These are phyloP conservation scores for Nepenthes mirabilis DNA, from an alignment of 148 eudicot genomes.

Conservation along the genomic window DNA sequence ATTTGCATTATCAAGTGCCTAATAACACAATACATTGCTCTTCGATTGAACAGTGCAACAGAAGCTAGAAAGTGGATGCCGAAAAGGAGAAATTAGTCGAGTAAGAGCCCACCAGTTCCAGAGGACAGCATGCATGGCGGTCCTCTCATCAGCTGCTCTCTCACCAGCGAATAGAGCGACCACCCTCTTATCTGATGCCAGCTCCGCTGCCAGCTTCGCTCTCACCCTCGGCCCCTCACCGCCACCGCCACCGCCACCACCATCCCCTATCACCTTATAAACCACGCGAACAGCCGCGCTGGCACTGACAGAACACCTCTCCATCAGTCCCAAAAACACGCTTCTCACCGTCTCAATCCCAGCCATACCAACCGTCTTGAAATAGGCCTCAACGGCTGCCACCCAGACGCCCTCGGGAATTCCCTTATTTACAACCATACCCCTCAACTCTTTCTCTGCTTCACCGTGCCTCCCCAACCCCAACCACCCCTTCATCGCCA, in stretches of 20 bases:
- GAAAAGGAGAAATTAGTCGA: background rate
- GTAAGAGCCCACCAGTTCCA: constrained; percentile 60
- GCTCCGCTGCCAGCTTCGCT: constrained; percentile 62
- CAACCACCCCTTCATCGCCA: constrained; percentile 94
- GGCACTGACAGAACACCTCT: constrained; percentile 77
- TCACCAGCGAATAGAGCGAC: constrained; percentile 62
- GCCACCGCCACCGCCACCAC: constrained; percentile 22
- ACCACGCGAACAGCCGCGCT: constrained; percentile 62
- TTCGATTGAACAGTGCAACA: background rate
- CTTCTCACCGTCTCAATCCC: constrained; percentile 74
- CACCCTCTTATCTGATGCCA: constrained; percentile 76
- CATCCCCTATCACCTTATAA: constrained; percentile 62
- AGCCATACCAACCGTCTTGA: constrained; percentile 72
- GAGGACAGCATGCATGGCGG: constrained; percentile 72
- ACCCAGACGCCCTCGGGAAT: constrained; percentile 90
- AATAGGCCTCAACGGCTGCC: constrained; percentile 73
- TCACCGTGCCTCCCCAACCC: constrained; percentile 72
- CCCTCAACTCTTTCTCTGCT: constrained; percentile 87
- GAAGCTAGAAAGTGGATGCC: background rate
- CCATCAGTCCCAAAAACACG: constrained; percentile 66
- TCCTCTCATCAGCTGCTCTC: constrained; percentile 57
- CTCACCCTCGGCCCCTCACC: constrained; percentile 50
- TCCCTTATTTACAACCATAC: constrained; percentile 61
- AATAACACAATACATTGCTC: no score
- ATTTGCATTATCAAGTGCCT: no score